Evolutionary conservation across 106 monocot genomes (phyloP).

Genomic region (Apostasia ramifera): DNA sequence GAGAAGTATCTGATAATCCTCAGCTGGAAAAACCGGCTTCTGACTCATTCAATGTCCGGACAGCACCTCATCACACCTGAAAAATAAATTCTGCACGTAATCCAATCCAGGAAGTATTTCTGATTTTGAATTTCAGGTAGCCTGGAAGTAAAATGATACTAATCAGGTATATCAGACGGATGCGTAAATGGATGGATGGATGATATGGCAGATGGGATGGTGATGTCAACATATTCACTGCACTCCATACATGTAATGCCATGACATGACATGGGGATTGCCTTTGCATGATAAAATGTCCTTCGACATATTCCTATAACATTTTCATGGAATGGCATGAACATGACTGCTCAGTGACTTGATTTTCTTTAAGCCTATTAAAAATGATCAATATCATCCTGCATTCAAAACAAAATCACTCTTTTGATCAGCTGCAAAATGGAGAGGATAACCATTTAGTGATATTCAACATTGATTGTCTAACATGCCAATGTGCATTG

Average conservation of each 20-base stretch:
- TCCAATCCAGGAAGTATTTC: neutral
- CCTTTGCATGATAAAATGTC: slow-evolving; percentile 5
- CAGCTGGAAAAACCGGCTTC: no score
- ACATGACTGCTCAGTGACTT: neutral
- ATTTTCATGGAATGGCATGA: slow-evolving; percentile 14
- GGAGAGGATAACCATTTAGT: neutral
- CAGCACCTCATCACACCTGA: neutral
- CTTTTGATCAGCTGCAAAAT: neutral
- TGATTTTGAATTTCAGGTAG: neutral
- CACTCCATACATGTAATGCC: neutral
- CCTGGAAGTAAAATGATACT: slow-evolving; percentile 22
- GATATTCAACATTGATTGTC: neutral
- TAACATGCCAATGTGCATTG: slow-evolving; percentile 28
- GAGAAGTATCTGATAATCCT: no score
- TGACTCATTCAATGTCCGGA: neutral
- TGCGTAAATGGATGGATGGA: slow-evolving; percentile 17
- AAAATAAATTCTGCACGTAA: slow-evolving; percentile 4
- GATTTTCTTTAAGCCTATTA: neutral
- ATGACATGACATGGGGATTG: slow-evolving; percentile 8
- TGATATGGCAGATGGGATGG: slow-evolving; percentile 10
- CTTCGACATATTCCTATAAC: neutral
- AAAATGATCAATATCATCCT: no score
- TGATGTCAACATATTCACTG: slow-evolving; percentile 13
- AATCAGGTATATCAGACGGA: slow-evolving; percentile 8
- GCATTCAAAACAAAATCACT: neutral